Conservation (phyloP, 495 filamentous ascomycete genomes). For the Talaromyces nanjingensis region DNA sequence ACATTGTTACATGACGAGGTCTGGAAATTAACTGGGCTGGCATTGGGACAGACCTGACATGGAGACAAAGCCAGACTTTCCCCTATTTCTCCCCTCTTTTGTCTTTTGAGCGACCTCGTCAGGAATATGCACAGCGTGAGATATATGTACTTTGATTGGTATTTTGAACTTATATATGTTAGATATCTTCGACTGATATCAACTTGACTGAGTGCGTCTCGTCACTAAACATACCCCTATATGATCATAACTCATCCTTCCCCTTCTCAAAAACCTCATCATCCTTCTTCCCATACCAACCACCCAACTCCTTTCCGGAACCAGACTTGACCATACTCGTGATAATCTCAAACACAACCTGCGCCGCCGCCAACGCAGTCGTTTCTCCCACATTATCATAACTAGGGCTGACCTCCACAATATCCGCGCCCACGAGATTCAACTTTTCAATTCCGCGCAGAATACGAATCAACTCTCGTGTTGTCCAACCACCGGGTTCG, state of each 20-base stretch:
- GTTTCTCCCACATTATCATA: slow-evolving; percentile 81
- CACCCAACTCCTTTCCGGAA: slow-evolving; percentile 36
- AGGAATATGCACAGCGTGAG: background rate
- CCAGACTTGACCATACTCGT: slow-evolving; percentile 71
- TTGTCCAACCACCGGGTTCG: slow-evolving; percentile 70
- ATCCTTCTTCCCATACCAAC: slow-evolving; percentile 36
- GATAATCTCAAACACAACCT: slow-evolving; percentile 76
- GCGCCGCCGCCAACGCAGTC: slow-evolving; percentile 76
- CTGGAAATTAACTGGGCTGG: too few species aligned
- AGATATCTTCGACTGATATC: background rate
- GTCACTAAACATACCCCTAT: background rate
- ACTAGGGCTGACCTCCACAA: slow-evolving; percentile 81
- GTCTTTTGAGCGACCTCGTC: too few species aligned
- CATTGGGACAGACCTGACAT: too few species aligned
- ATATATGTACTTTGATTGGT: background rate
- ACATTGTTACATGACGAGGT: too few species aligned
- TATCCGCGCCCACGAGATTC: slow-evolving; percentile 67
- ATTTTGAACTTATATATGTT: background rate
- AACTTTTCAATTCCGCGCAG: slow-evolving; percentile 61
- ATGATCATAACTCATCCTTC: slow-evolving; percentile 35
- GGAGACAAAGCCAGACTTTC: too few species aligned
- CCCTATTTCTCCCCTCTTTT: too few species aligned
- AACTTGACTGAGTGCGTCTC: background rate
- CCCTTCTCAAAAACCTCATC: slow-evolving; percentile 18
- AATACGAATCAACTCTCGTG: slow-evolving; percentile 62